A percentile compares a stretch with the other conserved stretches of the same genome.
These are phyloP conservation scores for Komagataella ulmi DNA, from an alignment of 805 yeast genomes.

Conservation along the genomic window DNA sequence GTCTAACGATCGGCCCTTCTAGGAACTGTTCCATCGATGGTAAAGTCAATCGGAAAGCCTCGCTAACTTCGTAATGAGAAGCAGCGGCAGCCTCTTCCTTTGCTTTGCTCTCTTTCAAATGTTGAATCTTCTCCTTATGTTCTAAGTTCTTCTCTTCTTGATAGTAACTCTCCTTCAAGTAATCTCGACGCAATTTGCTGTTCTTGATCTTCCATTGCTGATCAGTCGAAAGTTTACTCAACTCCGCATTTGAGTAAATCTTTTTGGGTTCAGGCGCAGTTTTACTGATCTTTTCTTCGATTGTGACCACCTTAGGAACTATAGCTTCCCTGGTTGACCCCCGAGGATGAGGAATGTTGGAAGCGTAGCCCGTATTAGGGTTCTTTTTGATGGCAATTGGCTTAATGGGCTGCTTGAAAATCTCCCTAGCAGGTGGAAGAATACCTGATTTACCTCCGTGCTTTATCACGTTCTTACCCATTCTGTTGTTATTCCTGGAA, in stretches of 20 bases:
- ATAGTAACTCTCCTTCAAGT: slow-evolving; percentile 45
- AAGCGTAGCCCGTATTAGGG: slow-evolving; percentile 55
- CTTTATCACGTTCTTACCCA: slow-evolving; percentile 37
- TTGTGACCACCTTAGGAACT: slow-evolving; percentile 38
- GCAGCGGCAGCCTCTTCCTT: slow-evolving; percentile 15
- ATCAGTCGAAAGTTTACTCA: slow-evolving; percentile 19
- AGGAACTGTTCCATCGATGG: slow-evolving; percentile 67
- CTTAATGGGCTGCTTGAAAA: slow-evolving; percentile 55
- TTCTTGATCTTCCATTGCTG: slow-evolving; percentile 34
- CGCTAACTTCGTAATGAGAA: slow-evolving; percentile 26
- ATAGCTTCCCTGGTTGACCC: slow-evolving; percentile 45
- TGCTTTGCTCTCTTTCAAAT: slow-evolving; percentile 12
- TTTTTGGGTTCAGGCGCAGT: slow-evolving; percentile 35
- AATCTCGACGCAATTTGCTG: slow-evolving; percentile 60
- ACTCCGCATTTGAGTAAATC: slow-evolving; percentile 15
- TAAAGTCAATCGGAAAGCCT: slow-evolving; percentile 51
- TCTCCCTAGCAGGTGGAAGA: slow-evolving; percentile 64
- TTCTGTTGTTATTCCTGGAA: slow-evolving; percentile 9
- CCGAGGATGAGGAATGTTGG: slow-evolving; percentile 53
- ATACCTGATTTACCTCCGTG: slow-evolving; percentile 67
- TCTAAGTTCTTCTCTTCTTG: slow-evolving; percentile 23
- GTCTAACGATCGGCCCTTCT: slow-evolving; percentile 58
- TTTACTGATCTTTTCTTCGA: slow-evolving; percentile 40
- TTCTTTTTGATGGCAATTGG: slow-evolving; percentile 36
- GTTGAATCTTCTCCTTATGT: slow-evolving; percentile 15